Conservation (phyloP, 2,329 filamentous ascomycete genomes). For the Scytalidium sp. region DNA sequence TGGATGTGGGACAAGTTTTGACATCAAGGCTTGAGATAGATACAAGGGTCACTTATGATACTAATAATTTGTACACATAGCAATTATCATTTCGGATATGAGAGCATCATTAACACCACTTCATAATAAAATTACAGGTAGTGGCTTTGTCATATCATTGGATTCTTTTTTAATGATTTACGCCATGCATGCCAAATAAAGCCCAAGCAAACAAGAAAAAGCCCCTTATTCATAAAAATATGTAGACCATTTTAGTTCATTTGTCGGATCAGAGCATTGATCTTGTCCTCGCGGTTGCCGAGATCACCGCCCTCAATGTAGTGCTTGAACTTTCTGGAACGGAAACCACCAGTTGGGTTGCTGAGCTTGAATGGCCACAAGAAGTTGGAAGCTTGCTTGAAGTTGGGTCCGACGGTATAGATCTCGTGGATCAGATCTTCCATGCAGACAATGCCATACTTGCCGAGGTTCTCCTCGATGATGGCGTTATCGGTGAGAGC, state of each 20-base stretch:
- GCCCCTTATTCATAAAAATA: constrained; percentile 8
- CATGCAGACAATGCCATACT: constrained; percentile 99
- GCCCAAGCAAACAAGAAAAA: constrained; percentile 15
- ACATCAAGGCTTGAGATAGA: constrained; percentile 65
- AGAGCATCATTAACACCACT: neutral
- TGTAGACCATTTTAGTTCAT: constrained; percentile 78
- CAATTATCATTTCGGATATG: neutral
- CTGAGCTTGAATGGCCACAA: constrained; percentile 99
- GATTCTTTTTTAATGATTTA: constrained; percentile 20
- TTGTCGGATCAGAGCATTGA: constrained; percentile 93
- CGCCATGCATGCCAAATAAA: constrained; percentile 19
- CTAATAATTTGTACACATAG: neutral
- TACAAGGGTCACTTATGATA: neutral
- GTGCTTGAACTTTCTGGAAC: constrained; percentile 87
- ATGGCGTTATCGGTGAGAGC: constrained; percentile 96
- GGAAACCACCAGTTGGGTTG: constrained; percentile 98
- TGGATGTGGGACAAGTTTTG: constrained; percentile 96
- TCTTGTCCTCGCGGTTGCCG: constrained; percentile 96
- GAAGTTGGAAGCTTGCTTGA: constrained; percentile 99
- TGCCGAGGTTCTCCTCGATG: constrained; percentile 93
- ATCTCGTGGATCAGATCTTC: constrained; percentile 99
- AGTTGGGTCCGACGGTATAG: constrained; percentile 97
- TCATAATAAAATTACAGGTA: neutral
- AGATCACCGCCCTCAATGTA: constrained; percentile 98
- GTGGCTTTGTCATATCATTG: constrained; percentile 3